Percentiles rank a stretch among this genome's conserved stretches.
Conservation (phyloP, 2,329 filamentous ascomycete species). For the Colletotrichum falcatum region DNA sequence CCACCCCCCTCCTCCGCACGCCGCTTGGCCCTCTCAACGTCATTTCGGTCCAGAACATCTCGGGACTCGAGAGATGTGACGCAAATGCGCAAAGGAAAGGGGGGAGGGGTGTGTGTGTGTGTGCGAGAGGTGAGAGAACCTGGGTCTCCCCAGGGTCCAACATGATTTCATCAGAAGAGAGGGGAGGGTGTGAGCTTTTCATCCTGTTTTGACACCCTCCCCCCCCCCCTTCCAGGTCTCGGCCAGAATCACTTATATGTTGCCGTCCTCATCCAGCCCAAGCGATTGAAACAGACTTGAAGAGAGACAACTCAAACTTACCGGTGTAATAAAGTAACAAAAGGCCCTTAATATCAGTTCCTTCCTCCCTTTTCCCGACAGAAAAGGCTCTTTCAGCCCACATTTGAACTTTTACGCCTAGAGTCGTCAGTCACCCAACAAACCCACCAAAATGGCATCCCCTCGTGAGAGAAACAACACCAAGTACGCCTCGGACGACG, state of each 20-base stretch:
- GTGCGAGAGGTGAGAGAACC: constrained; percentile 3
- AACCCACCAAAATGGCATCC: constrained; percentile 45
- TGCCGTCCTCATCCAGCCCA: constrained; percentile 34
- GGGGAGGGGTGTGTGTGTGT: constrained; percentile 5
- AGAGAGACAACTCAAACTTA: constrained; percentile 27
- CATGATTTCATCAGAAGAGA: constrained; percentile 43
- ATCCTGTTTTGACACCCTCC: constrained; percentile 40
- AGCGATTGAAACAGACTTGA: not conserved
- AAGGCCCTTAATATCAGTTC: constrained; percentile 3
- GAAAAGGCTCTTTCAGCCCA: constrained; percentile 5
- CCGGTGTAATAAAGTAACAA: constrained; percentile 13
- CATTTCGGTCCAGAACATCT: constrained; percentile 43
- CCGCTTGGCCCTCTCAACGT: constrained; percentile 46
- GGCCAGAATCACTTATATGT: constrained; percentile 42
- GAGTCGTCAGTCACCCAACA: not conserved
- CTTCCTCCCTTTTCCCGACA: constrained; percentile 9
- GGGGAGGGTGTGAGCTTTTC: constrained; percentile 35
- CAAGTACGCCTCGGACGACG: constrained; percentile 53
- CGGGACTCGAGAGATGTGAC: constrained; percentile 38
- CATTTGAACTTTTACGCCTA: constrained; percentile 39
- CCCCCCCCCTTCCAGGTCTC: constrained; percentile 16
- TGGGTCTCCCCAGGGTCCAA: constrained; percentile 41
- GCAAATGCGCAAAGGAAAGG: constrained; percentile 19
- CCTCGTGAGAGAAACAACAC: constrained; percentile 49
- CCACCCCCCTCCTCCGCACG: constrained; percentile 33